Evolutionary conservation across 306 rosid species (phyloP), one percentile per base, ranked within the genome.

Genomic region (Cucurbita maxima): DNA sequence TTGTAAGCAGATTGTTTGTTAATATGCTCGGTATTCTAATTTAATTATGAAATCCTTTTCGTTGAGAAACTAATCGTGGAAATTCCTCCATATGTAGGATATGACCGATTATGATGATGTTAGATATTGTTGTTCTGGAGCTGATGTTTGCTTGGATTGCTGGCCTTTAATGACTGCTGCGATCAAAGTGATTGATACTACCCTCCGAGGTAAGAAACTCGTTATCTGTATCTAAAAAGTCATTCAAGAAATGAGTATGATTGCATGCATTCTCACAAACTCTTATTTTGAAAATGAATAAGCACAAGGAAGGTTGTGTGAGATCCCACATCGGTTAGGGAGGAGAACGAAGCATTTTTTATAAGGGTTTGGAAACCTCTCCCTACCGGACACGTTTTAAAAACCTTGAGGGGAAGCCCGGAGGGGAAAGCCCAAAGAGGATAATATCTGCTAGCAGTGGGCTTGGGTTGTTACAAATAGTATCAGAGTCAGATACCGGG

Each of bases 111-210:
- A 94, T 16, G 96, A 94, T 84, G 97, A 94, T 80, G 88, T 86
- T 53, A 88, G 97, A 73, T 94, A 87, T 86, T 94, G 99, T 85
- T 94, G 99, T 81, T 81, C 95, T 3, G 97, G 99, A 71, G 99
- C 99, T 80, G 97, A 91, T 51, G 90, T 91, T 76, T 94, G 97
- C 84, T 80, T 91, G 86, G 77, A 86, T 56, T 94, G 99, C 82
- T 94, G 99, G 99, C 97, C 96, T 3, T 82, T 94, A 64, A 94
- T 94, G 99, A 94, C 97, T 30, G 78, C 86, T 80, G 91, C 92
- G 66, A 84, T 91, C 84, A 91, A 94, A 88, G 96, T 94, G 78
- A 83, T 91, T 12, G 89, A 91, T 83, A 57, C 89, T 67, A 60
- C 92, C 76, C 90, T 91, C 58, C 82, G 96, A 91, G 97, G 97